A percentile compares a stretch with the other conserved stretches of the same genome.
Evolutionary conservation across 768 basidiomycete genomes (phyloP).

Genomic region (Tephrocybe sp.): DNA sequence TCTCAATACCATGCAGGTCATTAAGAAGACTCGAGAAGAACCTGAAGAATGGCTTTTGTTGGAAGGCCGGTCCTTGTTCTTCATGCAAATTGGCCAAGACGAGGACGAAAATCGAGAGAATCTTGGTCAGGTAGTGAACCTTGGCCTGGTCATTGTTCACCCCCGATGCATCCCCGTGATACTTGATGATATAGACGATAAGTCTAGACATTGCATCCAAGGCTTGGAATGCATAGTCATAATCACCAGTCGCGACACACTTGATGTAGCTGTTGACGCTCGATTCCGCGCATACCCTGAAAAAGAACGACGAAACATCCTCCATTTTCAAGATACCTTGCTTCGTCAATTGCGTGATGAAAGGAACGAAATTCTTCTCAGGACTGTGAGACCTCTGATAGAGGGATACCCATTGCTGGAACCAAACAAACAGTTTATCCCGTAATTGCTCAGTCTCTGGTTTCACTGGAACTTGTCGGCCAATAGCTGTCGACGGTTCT

Average conservation of each 20-base stretch:
- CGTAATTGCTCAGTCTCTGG: conserved; percentile 75
- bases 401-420: conserved; percentile 94
- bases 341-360: conserved; percentile 95
- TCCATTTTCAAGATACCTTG: conserved; percentile 96
- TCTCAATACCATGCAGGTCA: conserved; percentile 86
- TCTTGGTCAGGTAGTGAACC: conserved; percentile 95
- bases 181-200: conserved; percentile 98
- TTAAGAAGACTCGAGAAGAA: conserved; percentile 97
- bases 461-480: conserved; percentile 52
- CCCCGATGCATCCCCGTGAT: conserved; percentile 94
- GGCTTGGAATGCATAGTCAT: conserved; percentile 82
- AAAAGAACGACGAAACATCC: conserved; percentile 96
- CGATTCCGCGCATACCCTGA: conserved; percentile 95
- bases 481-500: conserved; percentile 30
- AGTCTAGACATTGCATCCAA: conserved; percentile 94
- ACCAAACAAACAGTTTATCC: conserved; percentile 76
- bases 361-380: conserved; percentile 94
- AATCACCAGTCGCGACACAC: conserved; percentile 69
- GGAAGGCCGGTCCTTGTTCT: conserved; percentile 88
- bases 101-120: conserved; percentile 94
- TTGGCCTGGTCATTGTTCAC: conserved; percentile 94
- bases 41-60: conserved; percentile 97
- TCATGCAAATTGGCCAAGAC: conserved; percentile 95
- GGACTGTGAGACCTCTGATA: conserved; percentile 89
- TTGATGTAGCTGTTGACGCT: conserved; percentile 89